Evolutionary conservation across 305 asterid genomes (phyloP).

Genomic region (Salvia sclarea): DNA sequence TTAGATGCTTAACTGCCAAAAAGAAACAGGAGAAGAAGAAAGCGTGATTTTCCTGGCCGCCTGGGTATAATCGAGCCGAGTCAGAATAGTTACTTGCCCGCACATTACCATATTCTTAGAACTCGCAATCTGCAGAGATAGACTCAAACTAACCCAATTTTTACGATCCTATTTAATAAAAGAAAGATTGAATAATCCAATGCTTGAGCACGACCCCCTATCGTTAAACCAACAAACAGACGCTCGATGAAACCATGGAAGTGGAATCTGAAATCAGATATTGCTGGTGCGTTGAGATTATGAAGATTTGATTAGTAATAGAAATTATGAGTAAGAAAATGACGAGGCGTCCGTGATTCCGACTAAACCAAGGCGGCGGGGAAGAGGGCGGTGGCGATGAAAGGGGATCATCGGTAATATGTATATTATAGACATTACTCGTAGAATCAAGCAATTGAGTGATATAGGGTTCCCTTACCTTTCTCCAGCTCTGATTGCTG

Average conservation of each 20-base stretch:
- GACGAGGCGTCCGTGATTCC: not conserved
- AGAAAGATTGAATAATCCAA: not conserved
- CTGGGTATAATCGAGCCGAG: not conserved
- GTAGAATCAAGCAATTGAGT: not conserved
- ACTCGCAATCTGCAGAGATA: not conserved
- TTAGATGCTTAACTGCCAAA: not conserved
- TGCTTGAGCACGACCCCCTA: not conserved
- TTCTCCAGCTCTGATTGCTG: not conserved
- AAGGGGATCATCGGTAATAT: slow-evolving; percentile 11
- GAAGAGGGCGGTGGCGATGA: slow-evolving; percentile 8
- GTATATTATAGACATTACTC: not conserved
- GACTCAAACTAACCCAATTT: not conserved
- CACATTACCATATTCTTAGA: not conserved
- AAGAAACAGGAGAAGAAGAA: not conserved
- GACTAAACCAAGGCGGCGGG: slow-evolving; percentile 2
- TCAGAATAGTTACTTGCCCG: not conserved
- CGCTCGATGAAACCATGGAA: not conserved
- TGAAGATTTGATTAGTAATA: not conserved
- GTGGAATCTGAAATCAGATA: slow-evolving; percentile 2
- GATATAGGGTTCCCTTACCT: not conserved
- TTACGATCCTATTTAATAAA: not conserved
- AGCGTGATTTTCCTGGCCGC: not conserved
- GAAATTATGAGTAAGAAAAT: not conserved
- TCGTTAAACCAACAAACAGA: not conserved
- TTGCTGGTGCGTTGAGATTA: not conserved